A percentile compares a stretch with the other conserved stretches of the same genome.
Conservation (phyloP, 768 basidiomycete species). For the Ramaria rubella region DNA sequence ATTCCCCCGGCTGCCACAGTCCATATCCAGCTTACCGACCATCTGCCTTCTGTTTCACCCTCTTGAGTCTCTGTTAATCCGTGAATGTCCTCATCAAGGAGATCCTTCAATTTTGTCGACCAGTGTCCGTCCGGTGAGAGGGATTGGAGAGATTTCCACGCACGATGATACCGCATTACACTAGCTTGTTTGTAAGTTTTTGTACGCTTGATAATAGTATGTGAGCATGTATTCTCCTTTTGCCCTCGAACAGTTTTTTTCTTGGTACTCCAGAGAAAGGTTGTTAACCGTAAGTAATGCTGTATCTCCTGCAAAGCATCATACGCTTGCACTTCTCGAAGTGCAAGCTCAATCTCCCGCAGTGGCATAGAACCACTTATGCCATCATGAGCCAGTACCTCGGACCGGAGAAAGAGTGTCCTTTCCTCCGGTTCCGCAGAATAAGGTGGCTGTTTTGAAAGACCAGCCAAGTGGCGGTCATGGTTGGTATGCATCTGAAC, state of each 20-base stretch:
- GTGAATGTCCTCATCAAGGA: neutral
- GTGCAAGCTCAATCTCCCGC: neutral
- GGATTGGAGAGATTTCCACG: neutral
- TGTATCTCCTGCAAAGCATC: conserved; percentile 9
- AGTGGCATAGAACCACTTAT: neutral
- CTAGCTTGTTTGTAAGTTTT: neutral
- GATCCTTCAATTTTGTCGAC: neutral
- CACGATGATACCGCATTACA: conserved; percentile 1
- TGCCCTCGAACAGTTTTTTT: conserved; percentile 12
- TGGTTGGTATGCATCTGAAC: neutral
- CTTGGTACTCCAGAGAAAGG: neutral
- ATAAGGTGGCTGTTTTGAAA: neutral
- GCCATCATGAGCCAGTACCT: neutral
- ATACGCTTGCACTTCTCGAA: conserved; percentile 12
- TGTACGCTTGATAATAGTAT: neutral
- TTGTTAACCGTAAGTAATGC: conserved; percentile 3
- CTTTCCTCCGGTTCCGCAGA: neutral
- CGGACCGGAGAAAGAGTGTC: neutral
- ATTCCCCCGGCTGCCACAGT: neutral
- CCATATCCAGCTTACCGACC: neutral
- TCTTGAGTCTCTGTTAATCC: neutral
- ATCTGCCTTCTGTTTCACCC: neutral
- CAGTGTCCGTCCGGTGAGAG: neutral
- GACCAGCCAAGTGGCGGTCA: neutral
- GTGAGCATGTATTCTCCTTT: conserved; percentile 5